These are phyloP conservation scores for Zygoascus meyerae DNA, from an alignment of 1,139 yeast species.

Conservation along the genomic window DNA sequence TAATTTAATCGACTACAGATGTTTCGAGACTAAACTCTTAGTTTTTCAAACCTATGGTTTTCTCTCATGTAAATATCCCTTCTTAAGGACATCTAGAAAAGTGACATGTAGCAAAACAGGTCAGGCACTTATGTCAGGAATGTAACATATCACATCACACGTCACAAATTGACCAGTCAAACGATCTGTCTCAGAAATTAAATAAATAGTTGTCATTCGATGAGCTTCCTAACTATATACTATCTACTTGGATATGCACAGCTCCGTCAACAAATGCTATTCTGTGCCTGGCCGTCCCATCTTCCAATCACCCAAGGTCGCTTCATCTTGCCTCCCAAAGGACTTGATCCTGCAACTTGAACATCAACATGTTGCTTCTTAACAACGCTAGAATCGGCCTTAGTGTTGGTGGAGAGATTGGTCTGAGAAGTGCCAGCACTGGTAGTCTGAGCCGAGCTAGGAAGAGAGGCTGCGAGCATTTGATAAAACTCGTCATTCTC, in stretches of 20 bases:
- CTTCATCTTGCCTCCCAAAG: neutral
- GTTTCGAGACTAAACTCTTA: too few species aligned
- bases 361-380: neutral
- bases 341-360: slow-evolving; percentile 1
- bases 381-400: too few species aligned
- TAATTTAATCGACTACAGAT: too few species aligned
- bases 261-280: neutral
- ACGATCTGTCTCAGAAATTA: too few species aligned
- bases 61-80: too few species aligned
- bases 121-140: too few species aligned
- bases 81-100: too few species aligned
- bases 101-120: too few species aligned
- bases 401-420: neutral
- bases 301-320: slow-evolving; percentile 1
- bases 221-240: neutral
- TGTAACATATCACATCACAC: too few species aligned
- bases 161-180: too few species aligned
- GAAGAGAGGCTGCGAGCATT: slow-evolving; percentile 15
- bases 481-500: slow-evolving; percentile 16
- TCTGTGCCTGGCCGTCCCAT: neutral
- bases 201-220: too few species aligned
- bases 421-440: slow-evolving; percentile 3
- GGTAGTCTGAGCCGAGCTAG: slow-evolving; percentile 8
- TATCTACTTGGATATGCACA: neutral
- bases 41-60: too few species aligned